A percentile compares a stretch with the other conserved stretches of the same genome.
Conservation (phyloP, 192 early-diverging fungal genomes). For the Oehlia diaphana region DNA sequence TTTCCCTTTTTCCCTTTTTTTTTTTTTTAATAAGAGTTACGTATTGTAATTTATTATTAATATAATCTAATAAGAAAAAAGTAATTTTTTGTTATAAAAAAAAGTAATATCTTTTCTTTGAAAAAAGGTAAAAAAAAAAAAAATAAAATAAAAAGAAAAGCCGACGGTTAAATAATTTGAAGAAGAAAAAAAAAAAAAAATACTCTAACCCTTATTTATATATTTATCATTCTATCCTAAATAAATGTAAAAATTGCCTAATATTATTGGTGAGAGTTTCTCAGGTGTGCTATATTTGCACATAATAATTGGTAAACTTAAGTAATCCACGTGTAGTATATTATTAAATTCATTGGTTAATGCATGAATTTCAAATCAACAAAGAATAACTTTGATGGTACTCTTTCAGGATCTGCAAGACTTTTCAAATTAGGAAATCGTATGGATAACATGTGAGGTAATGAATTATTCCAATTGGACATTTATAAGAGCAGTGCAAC, state of each 20-base stretch:
- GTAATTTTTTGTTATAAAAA: neutral
- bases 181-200: neutral
- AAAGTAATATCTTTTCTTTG: neutral
- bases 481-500: neutral
- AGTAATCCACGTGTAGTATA: neutral
- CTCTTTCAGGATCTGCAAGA: neutral
- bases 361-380: neutral
- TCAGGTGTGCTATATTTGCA: neutral
- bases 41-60: neutral
- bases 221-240: neutral
- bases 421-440: neutral
- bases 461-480: neutral
- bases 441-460: slow-evolving; percentile 19
- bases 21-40: neutral
- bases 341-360: neutral
- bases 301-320: neutral
- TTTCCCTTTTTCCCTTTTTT: neutral
- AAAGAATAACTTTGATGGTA: neutral
- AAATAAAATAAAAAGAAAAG: too few species aligned
- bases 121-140: too few species aligned
- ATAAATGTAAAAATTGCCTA: neutral
- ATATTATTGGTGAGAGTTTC: neutral
- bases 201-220: neutral
- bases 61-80: neutral
- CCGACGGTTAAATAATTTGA: neutral